Evolutionary conservation across 2,329 filamentous ascomycete genomes (phyloP).

Genomic region (Stagonosporopsis rhizophila): DNA sequence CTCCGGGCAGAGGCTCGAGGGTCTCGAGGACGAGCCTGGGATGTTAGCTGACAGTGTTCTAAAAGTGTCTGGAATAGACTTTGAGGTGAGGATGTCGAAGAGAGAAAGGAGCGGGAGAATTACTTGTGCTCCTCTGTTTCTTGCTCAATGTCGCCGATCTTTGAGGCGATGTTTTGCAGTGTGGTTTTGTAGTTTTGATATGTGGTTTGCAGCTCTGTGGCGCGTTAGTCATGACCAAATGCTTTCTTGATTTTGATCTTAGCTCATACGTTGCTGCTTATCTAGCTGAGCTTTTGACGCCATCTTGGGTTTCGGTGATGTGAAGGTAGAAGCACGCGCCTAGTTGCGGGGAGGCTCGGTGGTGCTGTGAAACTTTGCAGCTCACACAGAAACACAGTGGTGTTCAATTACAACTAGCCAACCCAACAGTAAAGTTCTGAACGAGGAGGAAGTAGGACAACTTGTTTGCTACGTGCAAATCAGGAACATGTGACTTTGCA

Average conservation of each 20-base stretch:
- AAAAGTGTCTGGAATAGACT: neutral
- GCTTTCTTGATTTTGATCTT: fast-evolving
- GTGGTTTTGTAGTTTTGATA: slow-evolving; percentile 79
- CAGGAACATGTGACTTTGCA: neutral
- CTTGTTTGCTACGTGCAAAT: neutral
- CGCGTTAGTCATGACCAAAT: slow-evolving; percentile 14
- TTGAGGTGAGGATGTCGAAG: neutral
- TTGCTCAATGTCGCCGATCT: slow-evolving; percentile 97
- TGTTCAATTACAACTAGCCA: neutral
- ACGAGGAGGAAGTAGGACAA: neutral
- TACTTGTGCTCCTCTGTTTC: slow-evolving; percentile 99
- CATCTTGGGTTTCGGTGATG: slow-evolving; percentile 48
- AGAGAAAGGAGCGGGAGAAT: slow-evolving; percentile 45
- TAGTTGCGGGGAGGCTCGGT: slow-evolving; percentile 32
- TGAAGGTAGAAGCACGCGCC: slow-evolving; percentile 6
- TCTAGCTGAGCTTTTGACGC: slow-evolving; percentile 64
- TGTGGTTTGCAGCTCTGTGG: slow-evolving; percentile 76
- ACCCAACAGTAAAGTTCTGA: neutral
- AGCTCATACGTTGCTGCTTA: slow-evolving; percentile 72
- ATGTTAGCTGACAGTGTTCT: slow-evolving; percentile 19
- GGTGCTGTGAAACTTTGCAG: slow-evolving; percentile 18
- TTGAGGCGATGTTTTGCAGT: slow-evolving; percentile 90
- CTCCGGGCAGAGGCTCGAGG: slow-evolving; percentile 77
- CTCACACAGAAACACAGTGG: neutral
- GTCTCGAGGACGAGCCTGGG: slow-evolving; percentile 93